Conservation (phyloP, 2,329 filamentous ascomycete species). For the Diplocarpon mali region DNA sequence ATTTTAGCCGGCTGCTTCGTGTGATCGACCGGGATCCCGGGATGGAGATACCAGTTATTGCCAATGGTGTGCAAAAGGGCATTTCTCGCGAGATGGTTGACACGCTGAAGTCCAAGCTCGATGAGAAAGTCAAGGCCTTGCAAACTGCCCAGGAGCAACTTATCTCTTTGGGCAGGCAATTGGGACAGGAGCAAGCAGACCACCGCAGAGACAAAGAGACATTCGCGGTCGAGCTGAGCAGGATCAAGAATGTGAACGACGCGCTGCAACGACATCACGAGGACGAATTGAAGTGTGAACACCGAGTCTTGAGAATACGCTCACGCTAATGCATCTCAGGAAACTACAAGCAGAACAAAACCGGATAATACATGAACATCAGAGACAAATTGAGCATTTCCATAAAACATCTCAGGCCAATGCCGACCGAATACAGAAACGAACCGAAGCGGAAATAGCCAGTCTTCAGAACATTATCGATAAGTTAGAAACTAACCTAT, state of each 20-base stretch:
- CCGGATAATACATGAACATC: conserved; percentile 20
- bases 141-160: conserved; percentile 37
- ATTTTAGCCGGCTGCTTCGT: conserved; percentile 74
- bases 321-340: conserved; percentile 18
- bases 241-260: conserved; percentile 46
- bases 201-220: conserved; percentile 55
- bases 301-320: not conserved
- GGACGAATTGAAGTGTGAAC: conserved; percentile 45
- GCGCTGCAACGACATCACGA: conserved; percentile 60
- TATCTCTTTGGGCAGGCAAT: conserved; percentile 37
- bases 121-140: conserved; percentile 52
- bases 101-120: conserved; percentile 64
- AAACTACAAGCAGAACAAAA: conserved; percentile 27
- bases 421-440: conserved; percentile 35
- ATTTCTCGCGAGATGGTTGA: conserved; percentile 93
- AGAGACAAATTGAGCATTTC: conserved; percentile 37
- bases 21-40: conserved; percentile 87
- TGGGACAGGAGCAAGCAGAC: conserved; percentile 65
- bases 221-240: conserved; percentile 39
- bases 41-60: conserved; percentile 70
- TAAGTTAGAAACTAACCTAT: conserved; percentile 49
- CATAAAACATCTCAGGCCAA: conserved; percentile 40
- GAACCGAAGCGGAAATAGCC: conserved; percentile 49
- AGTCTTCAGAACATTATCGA: conserved; percentile 50
- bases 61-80: conserved; percentile 73